These are phyloP conservation scores for Chytriomyces confervae DNA, from an alignment of 192 early-diverging fungal species.

Conservation along the genomic window DNA sequence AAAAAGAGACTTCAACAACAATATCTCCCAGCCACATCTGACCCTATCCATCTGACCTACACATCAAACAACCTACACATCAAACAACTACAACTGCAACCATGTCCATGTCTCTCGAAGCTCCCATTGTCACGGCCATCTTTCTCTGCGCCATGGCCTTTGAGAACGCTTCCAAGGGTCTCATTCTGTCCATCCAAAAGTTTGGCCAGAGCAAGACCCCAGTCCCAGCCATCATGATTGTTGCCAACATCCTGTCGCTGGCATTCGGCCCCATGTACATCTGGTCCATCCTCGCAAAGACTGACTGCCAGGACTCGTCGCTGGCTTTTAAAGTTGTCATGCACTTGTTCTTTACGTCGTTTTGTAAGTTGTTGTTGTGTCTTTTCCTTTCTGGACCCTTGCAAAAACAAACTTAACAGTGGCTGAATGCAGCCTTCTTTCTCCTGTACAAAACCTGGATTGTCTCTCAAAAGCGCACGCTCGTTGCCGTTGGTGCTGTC, in stretches of 20 bases:
- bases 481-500: not conserved
- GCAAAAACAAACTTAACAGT: too few species aligned
- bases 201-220: not conserved
- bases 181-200: not conserved
- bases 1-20: too few species aligned
- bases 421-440: not conserved
- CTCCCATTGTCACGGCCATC: not conserved
- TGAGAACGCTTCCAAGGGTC: not conserved
- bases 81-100: not conserved
- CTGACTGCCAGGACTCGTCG: not conserved
- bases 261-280: not conserved
- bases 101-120: not conserved
- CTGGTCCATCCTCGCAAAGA: not conserved
- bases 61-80: not conserved
- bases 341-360: not conserved
- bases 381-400: too few species aligned
- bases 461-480: not conserved
- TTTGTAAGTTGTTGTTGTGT: too few species aligned
- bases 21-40: not conserved
- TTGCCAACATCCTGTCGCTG: not conserved
- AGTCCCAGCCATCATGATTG: not conserved
- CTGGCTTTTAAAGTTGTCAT: not conserved
- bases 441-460: constrained; percentile 1
- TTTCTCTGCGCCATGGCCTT: not conserved
- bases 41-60: not conserved